Base-by-base conservation (phyloP, 345 rosid species). In the Clarkia xantiana region DNA sequence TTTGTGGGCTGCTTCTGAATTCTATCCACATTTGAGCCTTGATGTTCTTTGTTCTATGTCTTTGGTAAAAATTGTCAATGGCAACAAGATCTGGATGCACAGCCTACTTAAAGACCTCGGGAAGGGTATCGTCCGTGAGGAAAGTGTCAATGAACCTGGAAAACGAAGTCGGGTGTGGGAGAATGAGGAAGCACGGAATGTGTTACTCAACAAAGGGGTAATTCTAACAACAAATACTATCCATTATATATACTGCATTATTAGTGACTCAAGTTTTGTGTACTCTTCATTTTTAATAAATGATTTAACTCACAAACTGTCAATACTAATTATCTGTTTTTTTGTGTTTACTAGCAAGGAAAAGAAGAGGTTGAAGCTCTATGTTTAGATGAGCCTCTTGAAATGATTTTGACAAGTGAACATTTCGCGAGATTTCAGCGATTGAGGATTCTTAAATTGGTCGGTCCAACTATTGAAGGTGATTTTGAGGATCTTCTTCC, bases 81-180 rank as follows among this genome's bases (percentile, higher is more conserved):
- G 11, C 34, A 54, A 43, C 10, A 0, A 40, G 11, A 11, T 43
- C 13, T 25, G 42, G 57, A 54, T 54, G 57, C 57, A 43, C 4
- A 41, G 44, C 22, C 57, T 42, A n/a, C 17, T 54, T 0, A 54
- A 23, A 44, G 49, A 44, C 11, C n/a, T 54, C 1, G 57, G 49
- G 15, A 54, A 41, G 25, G 49, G 25, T 18, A 25, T 54, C 0
- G 40, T 43, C 17, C 42, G 57, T 9, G 11, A n/a, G 14, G 49
- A 44, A 43, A 54, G 49, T 16, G 0, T 12, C 7, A 20, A 0
- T 40, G 11, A 43, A 19, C 14, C 40, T 0, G 18, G 14, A 18
- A 44, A 29, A 18, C 42, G 23, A 29, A 17, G n/a, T 11, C 0
- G 34, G 0, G 19, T 55, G 10, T 45, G 51, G 51, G 0, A 14